Evolutionary conservation across 257 asterid genomes (phyloP).

Genomic region (Lantana camara): DNA sequence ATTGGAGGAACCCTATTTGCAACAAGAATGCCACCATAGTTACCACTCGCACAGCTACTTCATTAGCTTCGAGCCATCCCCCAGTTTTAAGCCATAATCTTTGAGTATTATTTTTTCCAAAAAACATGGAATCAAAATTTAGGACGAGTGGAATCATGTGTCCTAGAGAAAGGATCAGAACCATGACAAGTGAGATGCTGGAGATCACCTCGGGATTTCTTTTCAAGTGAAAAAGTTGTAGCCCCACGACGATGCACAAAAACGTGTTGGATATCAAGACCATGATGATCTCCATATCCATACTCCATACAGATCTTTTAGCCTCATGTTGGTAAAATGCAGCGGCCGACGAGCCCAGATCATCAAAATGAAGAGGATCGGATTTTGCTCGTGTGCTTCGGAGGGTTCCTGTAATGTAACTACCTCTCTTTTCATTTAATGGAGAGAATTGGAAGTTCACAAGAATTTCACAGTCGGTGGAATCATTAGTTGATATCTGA

Average conservation of each 20-base stretch:
- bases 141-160: slow-evolving; percentile 65
- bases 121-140: slow-evolving; percentile 57
- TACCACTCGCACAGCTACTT: slow-evolving; percentile 52
- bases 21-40: slow-evolving; percentile 63
- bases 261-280: slow-evolving; percentile 62
- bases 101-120: slow-evolving; percentile 26
- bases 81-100: slow-evolving; percentile 23
- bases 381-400: slow-evolving; percentile 43
- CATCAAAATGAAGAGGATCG: slow-evolving; percentile 51
- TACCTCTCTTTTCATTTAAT: slow-evolving; percentile 16
- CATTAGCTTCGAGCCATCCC: slow-evolving; percentile 64
- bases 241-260: slow-evolving; percentile 44
- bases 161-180: slow-evolving; percentile 54
- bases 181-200: slow-evolving; percentile 53
- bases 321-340: slow-evolving; percentile 29
- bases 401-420: slow-evolving; percentile 41
- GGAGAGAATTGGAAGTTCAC: slow-evolving; percentile 46
- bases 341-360: slow-evolving; percentile 33
- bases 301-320: slow-evolving; percentile 52
- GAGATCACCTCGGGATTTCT: slow-evolving; percentile 48
- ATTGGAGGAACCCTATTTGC: slow-evolving; percentile 54
- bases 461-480: slow-evolving; percentile 57
- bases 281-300: slow-evolving; percentile 68
- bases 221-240: slow-evolving; percentile 57
- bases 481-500: background rate